These are phyloP conservation scores for Xanthoconium stramineum DNA, from an alignment of 768 basidiomycete species.

Conservation along the genomic window DNA sequence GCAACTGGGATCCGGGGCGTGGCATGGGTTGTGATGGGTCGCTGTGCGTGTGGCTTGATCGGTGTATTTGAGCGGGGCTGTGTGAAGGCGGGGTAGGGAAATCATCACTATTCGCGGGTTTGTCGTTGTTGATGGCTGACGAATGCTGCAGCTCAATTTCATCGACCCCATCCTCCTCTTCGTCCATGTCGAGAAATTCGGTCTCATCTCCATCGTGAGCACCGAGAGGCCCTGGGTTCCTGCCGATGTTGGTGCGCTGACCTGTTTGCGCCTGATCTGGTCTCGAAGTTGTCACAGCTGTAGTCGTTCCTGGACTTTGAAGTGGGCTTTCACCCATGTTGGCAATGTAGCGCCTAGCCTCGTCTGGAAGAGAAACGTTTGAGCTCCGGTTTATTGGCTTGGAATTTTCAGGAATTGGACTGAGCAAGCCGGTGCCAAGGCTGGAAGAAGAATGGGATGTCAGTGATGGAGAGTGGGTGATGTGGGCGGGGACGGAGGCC, in stretches of 20 bases:
- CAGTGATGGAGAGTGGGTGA: slow-evolving; percentile 12
- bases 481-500: slow-evolving; percentile 12
- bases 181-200: slow-evolving; percentile 65
- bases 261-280: not conserved
- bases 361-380: slow-evolving; percentile 69
- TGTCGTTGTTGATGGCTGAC: slow-evolving; percentile 20
- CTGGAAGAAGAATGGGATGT: slow-evolving; percentile 21
- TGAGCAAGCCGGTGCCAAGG: slow-evolving; percentile 14
- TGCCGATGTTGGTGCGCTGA: not conserved
- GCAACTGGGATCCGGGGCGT: slow-evolving; percentile 18
- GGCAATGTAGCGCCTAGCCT: slow-evolving; percentile 69
- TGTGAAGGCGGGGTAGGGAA: slow-evolving; percentile 48
- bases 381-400: slow-evolving; percentile 58
- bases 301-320: slow-evolving; percentile 41
- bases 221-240: slow-evolving; percentile 10
- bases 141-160: slow-evolving; percentile 6
- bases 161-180: slow-evolving; percentile 31
- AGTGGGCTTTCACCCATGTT: slow-evolving; percentile 64
- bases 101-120: slow-evolving; percentile 45
- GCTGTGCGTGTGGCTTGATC: slow-evolving; percentile 7
- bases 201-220: slow-evolving; percentile 30
- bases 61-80: slow-evolving; percentile 9
- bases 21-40: slow-evolving; percentile 9
- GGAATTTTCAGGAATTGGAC: slow-evolving; percentile 30
- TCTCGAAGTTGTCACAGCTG: not conserved